A percentile compares a stretch with the other conserved stretches of the same genome.
Evolutionary conservation across 1,284 basidiomycete species (phyloP).

Genomic region (Wolfiporia cocos): DNA sequence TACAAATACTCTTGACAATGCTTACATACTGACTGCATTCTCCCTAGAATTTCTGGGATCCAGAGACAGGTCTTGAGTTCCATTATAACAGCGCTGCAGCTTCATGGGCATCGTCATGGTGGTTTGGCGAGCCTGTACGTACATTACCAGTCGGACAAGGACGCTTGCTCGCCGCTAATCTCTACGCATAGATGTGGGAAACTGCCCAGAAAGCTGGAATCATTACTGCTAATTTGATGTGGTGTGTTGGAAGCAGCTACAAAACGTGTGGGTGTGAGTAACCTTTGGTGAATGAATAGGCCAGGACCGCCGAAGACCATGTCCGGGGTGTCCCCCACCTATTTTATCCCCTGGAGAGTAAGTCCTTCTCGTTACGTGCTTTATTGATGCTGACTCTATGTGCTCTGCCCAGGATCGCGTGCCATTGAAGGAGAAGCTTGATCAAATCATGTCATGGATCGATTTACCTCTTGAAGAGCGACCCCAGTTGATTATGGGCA

Average conservation of each 20-base stretch:
- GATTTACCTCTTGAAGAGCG: constrained; percentile 64
- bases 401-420: constrained; percentile 48
- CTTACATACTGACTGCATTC: constrained; percentile 3
- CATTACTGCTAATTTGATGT: constrained; percentile 86
- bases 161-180: background rate
- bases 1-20: constrained; percentile 4
- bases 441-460: constrained; percentile 73
- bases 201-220: constrained; percentile 71
- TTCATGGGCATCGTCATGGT: constrained; percentile 71
- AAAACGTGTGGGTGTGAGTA: background rate
- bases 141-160: constrained; percentile 26
- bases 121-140: constrained; percentile 86
- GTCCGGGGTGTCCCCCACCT: constrained; percentile 61
- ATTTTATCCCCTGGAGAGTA: constrained; percentile 74
- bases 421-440: constrained; percentile 60
- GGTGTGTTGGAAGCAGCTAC: constrained; percentile 40
- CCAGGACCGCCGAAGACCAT: constrained; percentile 73
- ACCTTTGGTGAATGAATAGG: constrained; percentile 35
- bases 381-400: background rate
- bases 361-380: constrained; percentile 12
- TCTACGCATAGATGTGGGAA: constrained; percentile 74
- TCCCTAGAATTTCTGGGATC: constrained; percentile 81
- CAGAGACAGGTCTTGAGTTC: constrained; percentile 53
- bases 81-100: constrained; percentile 60
- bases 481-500: constrained; percentile 77